phyloP scores from a whole-genome alignment of 1,284 basidiomycete genomes.

The Neolentinus lepideus region DNA sequence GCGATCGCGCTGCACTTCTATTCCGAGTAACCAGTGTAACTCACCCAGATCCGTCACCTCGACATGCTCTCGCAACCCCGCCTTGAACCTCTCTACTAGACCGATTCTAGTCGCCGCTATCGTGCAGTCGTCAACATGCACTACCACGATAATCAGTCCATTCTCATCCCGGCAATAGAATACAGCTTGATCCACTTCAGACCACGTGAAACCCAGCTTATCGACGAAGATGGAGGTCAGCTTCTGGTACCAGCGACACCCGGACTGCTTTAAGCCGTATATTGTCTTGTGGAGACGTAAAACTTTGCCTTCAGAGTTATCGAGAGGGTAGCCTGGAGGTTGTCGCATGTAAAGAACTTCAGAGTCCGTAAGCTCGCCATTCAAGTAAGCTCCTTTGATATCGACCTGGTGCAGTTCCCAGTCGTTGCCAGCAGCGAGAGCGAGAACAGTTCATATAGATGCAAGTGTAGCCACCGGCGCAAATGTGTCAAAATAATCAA shows the following conservation, averaged over 20 bases:
- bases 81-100: constrained; percentile 6
- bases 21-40: constrained; percentile 19
- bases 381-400: constrained; percentile 32
- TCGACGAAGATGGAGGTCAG: constrained; percentile 7
- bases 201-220: constrained; percentile 11
- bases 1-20: constrained; percentile 16
- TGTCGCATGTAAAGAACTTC: constrained; percentile 25
- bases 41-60: constrained; percentile 13
- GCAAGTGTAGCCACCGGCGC: constrained; percentile 28
- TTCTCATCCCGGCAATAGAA: constrained; percentile 8
- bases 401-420: constrained; percentile 31
- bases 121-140: constrained; percentile 25
- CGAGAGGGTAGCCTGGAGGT: constrained; percentile 18
- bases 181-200: constrained; percentile 13
- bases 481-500: constrained; percentile 35
- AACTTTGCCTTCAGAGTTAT: constrained; percentile 8
- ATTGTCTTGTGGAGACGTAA: constrained; percentile 10
- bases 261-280: constrained; percentile 15
- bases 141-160: constrained; percentile 13
- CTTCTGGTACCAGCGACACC: constrained; percentile 12
- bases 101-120: constrained; percentile 7
- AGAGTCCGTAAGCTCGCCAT: constrained; percentile 23
- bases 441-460: constrained; percentile 25
- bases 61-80: constrained; percentile 3
- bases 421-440: constrained; percentile 25